These are phyloP conservation scores for Mallotus repandus DNA, from an alignment of 441 rosid genomes.

Conservation along the genomic window DNA sequence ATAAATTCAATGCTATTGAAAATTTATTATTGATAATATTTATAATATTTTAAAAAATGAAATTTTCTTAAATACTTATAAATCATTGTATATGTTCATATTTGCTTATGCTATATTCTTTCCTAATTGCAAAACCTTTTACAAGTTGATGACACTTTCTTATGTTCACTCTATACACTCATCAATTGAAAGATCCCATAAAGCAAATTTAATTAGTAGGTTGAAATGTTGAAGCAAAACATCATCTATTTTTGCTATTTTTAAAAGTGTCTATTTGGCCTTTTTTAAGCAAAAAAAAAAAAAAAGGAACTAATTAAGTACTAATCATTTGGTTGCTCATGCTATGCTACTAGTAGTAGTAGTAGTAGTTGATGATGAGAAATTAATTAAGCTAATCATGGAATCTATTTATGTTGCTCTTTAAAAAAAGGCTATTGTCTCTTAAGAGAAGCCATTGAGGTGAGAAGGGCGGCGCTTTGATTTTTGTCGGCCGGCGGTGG, in stretches of 20 bases:
- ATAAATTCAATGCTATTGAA: too few relatives aligned
- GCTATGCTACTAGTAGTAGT: background rate
- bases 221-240: background rate
- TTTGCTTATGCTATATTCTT: too few relatives aligned
- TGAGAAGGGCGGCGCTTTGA: constrained; percentile 37
- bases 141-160: background rate
- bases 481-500: constrained; percentile 61
- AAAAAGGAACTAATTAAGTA: background rate
- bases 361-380: background rate
- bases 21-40: too few relatives aligned
- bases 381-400: constrained; percentile 7
- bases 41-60: too few relatives aligned
- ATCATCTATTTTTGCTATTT: background rate
- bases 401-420: constrained; percentile 8
- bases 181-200: too few relatives aligned
- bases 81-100: too few relatives aligned
- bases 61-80: too few relatives aligned
- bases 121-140: too few relatives aligned
- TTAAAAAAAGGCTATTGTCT: constrained; percentile 32
- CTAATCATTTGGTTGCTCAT: constrained; percentile 5
- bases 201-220: background rate
- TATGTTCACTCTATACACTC: background rate
- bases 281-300: background rate
- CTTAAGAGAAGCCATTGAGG: constrained; percentile 30
- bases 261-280: constrained; percentile 14